These are phyloP conservation scores for Remersonia thermophila DNA, from an alignment of 2,329 filamentous ascomycete genomes.

Conservation along the genomic window DNA sequence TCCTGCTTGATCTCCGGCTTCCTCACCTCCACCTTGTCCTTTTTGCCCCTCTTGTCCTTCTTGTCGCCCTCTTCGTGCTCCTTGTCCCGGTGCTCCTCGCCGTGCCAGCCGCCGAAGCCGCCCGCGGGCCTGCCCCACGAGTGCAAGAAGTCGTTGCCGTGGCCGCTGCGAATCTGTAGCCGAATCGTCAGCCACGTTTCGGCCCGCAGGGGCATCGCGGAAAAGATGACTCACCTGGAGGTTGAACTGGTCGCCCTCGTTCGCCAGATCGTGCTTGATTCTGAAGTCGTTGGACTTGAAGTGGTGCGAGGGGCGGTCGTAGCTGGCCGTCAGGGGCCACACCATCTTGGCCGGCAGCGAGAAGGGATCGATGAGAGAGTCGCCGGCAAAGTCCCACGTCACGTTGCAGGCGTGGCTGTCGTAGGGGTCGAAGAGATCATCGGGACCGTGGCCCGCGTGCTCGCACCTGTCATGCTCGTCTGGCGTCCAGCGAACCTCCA, in stretches of 20 bases:
- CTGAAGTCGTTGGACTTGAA: constrained; percentile 1
- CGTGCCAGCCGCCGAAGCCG: not conserved
- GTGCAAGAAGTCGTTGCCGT: constrained; percentile 3
- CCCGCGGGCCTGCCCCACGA: constrained; percentile 1
- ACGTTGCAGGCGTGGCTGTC: not conserved
- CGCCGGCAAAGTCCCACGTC: constrained; percentile 4
- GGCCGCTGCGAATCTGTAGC: constrained; percentile 1
- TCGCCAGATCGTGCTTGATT: constrained; percentile 1
- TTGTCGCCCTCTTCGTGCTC: not conserved
- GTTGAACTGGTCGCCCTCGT: not conserved
- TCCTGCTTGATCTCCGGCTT: not conserved
- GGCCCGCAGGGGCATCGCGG: not conserved
- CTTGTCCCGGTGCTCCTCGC: not conserved
- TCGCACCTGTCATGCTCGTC: not conserved
- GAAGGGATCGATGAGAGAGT: not conserved
- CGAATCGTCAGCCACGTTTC: not conserved
- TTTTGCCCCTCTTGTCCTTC: not conserved
- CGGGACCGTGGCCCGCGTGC: too few relatives aligned
- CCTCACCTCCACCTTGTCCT: not conserved
- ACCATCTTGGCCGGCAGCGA: constrained; percentile 3
- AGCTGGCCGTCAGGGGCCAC: constrained; percentile 5
- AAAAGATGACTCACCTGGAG: constrained; percentile 1
- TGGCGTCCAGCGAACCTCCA: constrained; percentile 4
- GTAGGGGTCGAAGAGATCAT: too few relatives aligned
- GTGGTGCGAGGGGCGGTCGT: constrained; percentile 1